Evolutionary conservation across 768 basidiomycete species (phyloP).

Genomic region (Podaxis sp.): DNA sequence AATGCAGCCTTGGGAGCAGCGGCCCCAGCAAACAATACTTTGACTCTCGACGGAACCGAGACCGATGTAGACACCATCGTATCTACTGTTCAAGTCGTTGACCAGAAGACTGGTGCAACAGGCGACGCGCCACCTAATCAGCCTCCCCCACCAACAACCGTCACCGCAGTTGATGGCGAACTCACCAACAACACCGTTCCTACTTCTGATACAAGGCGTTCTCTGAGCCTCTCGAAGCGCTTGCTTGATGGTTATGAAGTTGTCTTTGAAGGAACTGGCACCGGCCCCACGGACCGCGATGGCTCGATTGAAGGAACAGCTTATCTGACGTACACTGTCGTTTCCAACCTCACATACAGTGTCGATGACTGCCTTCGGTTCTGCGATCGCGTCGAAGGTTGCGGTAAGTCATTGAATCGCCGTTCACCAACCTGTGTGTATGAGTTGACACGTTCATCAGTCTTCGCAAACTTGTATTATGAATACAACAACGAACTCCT

Average conservation of each 20-base stretch:
- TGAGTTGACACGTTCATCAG: conserved; percentile 22
- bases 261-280: conserved; percentile 39
- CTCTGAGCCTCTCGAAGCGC: conserved; percentile 20
- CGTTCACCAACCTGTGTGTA: background rate
- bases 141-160: conserved; percentile 32
- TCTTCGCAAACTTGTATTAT: conserved; percentile 49
- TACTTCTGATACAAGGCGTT: conserved; percentile 16
- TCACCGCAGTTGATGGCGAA: conserved; percentile 46
- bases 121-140: conserved; percentile 29
- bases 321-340: conserved; percentile 45
- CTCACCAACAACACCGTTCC: conserved; percentile 24
- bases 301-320: conserved; percentile 47
- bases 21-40: conserved; percentile 14
- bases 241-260: conserved; percentile 28
- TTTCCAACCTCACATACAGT: conserved; percentile 44
- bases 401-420: conserved; percentile 34
- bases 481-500: conserved; percentile 44
- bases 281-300: conserved; percentile 34
- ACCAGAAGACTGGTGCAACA: conserved; percentile 37
- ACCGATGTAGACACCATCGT: conserved; percentile 35
- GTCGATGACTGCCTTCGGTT: conserved; percentile 40
- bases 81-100: conserved; percentile 30
- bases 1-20: conserved; percentile 15
- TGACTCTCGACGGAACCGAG: conserved; percentile 22
- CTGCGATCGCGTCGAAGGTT: conserved; percentile 34